Evolutionary conservation across 2,329 filamentous ascomycete species (phyloP), one percentile per base, ranked within the genome.

Genomic region (Xylariaceae sp.): DNA sequence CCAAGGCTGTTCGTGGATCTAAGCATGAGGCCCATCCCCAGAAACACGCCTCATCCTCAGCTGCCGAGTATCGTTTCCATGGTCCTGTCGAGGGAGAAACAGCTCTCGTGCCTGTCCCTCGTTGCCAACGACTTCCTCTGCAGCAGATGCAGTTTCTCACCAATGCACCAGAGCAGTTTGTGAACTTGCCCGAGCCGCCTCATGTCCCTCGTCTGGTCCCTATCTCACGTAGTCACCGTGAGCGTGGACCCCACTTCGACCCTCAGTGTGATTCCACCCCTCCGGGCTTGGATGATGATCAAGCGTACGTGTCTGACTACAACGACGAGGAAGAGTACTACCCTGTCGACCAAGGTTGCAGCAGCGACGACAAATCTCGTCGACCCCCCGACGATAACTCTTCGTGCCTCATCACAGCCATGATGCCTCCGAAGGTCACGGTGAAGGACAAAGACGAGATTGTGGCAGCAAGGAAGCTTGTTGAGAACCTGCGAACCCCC

Each of bases 351-450:
- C 88, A 88, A 60, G 92, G 89, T 18, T 90, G 89, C 59, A 87
- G 86, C 23, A 94, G 90, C 2, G 86, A 89, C 45, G 86, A 89
- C 45, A 86, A 88, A 66, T 92, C 90, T 9, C 85, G 86, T 64
- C 82, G 85, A 18, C 90, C 92, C 54, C 88, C 89, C 66, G 89
- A 89, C 50, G 82, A 84, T 65, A 76, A 81, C 66, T 84, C 80
- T 8, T 79, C 78, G 3, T 75, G 76, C 30, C 79, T 78, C 54
- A 74, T 75, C 15, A 83, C 81, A 0, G 80, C 77, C 1, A 67
- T 69, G 18, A 77, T 96, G 53, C 87, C 88, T 41, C 93, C 93
- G 8, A 85, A 84, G 65, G 76, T 88, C 63, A 90, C 86, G 30
- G 79, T 83, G 62, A 87, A 87, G 67, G 82, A 86, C 41, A 81